A percentile compares a stretch with the other conserved stretches of the same genome.
Evolutionary conservation across 106 monocot species (phyloP).

Genomic region (Acorus calamus): DNA sequence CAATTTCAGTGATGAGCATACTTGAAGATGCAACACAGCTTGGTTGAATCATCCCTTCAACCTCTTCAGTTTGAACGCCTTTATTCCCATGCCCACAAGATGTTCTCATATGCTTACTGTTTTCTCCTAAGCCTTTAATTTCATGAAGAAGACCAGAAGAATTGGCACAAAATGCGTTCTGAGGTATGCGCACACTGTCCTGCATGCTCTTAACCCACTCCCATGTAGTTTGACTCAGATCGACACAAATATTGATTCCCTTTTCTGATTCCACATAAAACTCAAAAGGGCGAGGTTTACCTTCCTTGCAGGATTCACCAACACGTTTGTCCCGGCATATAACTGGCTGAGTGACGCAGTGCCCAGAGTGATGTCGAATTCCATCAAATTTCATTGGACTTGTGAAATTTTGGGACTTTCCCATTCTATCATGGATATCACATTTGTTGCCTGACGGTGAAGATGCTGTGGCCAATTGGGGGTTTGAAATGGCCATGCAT

Average conservation of each 20-base stretch:
- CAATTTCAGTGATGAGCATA: constrained; percentile 29
- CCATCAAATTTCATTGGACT: constrained; percentile 2
- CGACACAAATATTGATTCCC: constrained; percentile 67
- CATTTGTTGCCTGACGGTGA: constrained; percentile 3
- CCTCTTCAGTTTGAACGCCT: constrained; percentile 7
- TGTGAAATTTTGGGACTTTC: constrained; percentile 2
- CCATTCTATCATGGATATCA: not conserved
- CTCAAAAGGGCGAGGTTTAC: constrained; percentile 42
- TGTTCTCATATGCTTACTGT: constrained; percentile 6
- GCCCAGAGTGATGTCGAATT: constrained; percentile 4
- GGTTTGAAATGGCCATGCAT: not conserved
- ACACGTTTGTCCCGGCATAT: constrained; percentile 2
- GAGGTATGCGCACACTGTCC: constrained; percentile 29
- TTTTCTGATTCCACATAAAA: constrained; percentile 73
- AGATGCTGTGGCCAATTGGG: constrained; percentile 1
- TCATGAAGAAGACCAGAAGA: constrained; percentile 12
- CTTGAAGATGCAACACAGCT: constrained; percentile 25
- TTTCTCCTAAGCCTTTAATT: constrained; percentile 14
- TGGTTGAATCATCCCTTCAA: constrained; percentile 16
- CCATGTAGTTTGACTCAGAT: constrained; percentile 50
- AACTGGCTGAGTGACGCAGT: constrained; percentile 1
- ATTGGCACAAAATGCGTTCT: constrained; percentile 14
- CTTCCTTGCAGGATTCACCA: constrained; percentile 18
- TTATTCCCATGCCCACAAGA: constrained; percentile 9
- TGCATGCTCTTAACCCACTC: constrained; percentile 68